Percentiles rank a stretch among this genome's conserved stretches.
Evolutionary conservation across 2,329 filamentous ascomycete species (phyloP).

Genomic region (Clathrospora elynae): DNA sequence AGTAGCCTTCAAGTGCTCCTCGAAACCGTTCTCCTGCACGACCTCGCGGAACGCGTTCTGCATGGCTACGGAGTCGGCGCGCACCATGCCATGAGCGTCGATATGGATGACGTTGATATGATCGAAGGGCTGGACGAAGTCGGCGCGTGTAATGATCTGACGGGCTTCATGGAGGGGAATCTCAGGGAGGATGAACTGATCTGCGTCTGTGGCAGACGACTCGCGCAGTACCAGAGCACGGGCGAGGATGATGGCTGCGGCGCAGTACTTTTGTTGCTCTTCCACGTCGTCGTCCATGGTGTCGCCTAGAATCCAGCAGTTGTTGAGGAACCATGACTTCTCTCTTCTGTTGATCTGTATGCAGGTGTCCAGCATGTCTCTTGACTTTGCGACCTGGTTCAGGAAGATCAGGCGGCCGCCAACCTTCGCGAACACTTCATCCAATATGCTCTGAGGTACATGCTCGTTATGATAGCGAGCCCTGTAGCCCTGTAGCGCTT

Average conservation of each 20-base stretch:
- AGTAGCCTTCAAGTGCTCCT: constrained; percentile 79
- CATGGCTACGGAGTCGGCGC: constrained; percentile 95
- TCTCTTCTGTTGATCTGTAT: constrained; percentile 70
- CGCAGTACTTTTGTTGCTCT: constrained; percentile 93
- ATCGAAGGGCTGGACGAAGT: constrained; percentile 90
- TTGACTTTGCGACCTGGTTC: constrained; percentile 81
- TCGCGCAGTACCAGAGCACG: constrained; percentile 85
- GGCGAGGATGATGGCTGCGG: constrained; percentile 91
- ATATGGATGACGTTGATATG: constrained; percentile 95
- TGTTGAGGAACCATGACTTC: constrained; percentile 79
- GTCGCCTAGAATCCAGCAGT: constrained; percentile 73
- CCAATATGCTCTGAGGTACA: constrained; percentile 62
- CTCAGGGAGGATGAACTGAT: constrained; percentile 75
- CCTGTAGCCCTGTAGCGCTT: constrained; percentile 77
- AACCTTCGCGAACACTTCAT: constrained; percentile 82
- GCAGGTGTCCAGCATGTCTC: constrained; percentile 80
- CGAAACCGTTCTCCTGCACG: constrained; percentile 75
- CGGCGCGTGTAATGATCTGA: constrained; percentile 90
- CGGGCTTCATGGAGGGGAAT: constrained; percentile 55
- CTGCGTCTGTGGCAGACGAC: constrained; percentile 61
- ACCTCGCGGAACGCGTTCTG: constrained; percentile 87
- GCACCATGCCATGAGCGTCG: constrained; percentile 80
- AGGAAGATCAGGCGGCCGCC: constrained; percentile 88
- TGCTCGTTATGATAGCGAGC: constrained; percentile 71
- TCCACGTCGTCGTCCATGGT: constrained; percentile 96